These are phyloP conservation scores for Globisporangium lucens DNA, from an alignment of 352 stramenopile species.

Conservation along the genomic window DNA sequence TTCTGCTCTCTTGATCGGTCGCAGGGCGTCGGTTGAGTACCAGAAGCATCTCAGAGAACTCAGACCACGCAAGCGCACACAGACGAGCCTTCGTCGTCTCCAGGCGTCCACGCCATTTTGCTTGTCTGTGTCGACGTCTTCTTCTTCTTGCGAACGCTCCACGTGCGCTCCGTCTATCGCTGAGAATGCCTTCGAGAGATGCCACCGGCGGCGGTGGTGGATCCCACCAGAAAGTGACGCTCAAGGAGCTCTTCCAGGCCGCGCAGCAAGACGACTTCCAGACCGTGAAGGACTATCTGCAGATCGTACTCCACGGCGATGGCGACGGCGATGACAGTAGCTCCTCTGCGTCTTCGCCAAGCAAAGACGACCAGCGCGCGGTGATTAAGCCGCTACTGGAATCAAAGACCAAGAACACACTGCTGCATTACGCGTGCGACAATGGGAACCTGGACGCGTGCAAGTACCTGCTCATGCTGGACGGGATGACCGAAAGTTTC, in stretches of 20 bases:
- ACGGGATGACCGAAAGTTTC: constrained; percentile 50
- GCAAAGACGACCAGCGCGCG: constrained; percentile 1
- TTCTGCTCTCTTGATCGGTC: constrained; percentile 9
- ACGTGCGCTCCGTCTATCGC: background rate
- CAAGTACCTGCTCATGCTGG: constrained; percentile 76
- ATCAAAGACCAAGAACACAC: constrained; percentile 63
- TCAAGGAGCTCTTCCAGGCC: constrained; percentile 70
- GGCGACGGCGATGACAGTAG: constrained; percentile 11
- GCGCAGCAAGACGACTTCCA: constrained; percentile 69
- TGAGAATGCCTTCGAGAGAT: constrained; percentile 8
- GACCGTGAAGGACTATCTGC: constrained; percentile 52
- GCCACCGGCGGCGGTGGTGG: background rate
- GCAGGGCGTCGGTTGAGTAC: constrained; percentile 8
- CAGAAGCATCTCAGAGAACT: background rate
- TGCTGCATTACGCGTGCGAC: constrained; percentile 79
- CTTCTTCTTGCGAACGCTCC: background rate
- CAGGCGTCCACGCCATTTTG: background rate
- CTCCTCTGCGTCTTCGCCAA: background rate
- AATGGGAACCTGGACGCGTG: constrained; percentile 82
- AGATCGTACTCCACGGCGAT: constrained; percentile 43
- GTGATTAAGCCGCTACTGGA: constrained; percentile 49
- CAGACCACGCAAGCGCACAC: background rate
- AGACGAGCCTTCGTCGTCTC: background rate
- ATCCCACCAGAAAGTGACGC: constrained; percentile 21
- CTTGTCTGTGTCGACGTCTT: background rate